Evolutionary conservation across 495 filamentous ascomycete species (phyloP), one percentile per base, ranked within the genome.

Genomic region (Evernia prunastri): DNA sequence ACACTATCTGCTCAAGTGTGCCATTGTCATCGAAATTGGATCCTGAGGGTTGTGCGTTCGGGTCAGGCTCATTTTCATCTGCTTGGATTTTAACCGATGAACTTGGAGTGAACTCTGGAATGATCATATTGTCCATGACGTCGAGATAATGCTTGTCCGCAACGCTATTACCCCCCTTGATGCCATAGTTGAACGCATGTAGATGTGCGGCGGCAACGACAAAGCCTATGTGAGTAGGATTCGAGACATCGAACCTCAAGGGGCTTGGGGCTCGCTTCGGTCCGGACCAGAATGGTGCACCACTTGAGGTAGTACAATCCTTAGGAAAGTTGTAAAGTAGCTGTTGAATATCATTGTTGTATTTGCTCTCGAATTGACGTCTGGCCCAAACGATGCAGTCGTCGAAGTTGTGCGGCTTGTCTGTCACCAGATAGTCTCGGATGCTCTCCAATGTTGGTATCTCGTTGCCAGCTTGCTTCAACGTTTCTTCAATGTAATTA

Each of bases 241-340:
- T 96, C 23, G 84, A 77, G 61, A 86, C 78, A 70, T 95, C 90
- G 66, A 99, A 99, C 70, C 88, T 91, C 67, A 97, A 76, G 67
- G 94, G 87, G 63, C 93, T 89, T 13, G 95, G 95, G 10, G 95
- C 95, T 71, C 95, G 91, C 84, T 99, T 99, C 25, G 95, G 95
- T 49, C 95, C 95, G 61, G 93, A 97, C 95, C 95, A 99, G 81
- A 99, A 99, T 1, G 84, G 89, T 62, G 92, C 87, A 45, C 95
- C 94, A 27, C 84, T 88, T 39, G 90, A 92, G 4, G 94, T 96
- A 42, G 80, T 83, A 0, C 92, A 89, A 73, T 97, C 94, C 72
- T 92, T 93, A 49, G 94, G 95, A 79, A 99, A 99, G 78, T 96
- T 99, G 81, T 89, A 96, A 13, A 99, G 82, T 49, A 99, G 80